A percentile compares a stretch with the other conserved stretches of the same genome.
Evolutionary conservation across 805 yeast genomes (phyloP).

Genomic region (Wickerhamiella galacta): DNA sequence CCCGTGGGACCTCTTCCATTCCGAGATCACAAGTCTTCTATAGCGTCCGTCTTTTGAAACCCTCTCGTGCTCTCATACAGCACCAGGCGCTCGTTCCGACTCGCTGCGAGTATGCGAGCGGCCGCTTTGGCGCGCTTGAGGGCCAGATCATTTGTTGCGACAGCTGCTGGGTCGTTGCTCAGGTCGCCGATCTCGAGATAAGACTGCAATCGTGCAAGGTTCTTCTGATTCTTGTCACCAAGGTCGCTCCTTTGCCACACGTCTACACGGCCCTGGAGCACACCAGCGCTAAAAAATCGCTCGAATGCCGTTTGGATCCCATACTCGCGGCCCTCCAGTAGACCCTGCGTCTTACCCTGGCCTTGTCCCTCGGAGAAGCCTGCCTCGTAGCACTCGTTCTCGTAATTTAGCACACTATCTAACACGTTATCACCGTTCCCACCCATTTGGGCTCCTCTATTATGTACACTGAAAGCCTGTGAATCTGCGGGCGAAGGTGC

Average conservation of each 20-base stretch:
- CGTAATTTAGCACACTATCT: constrained; percentile 12
- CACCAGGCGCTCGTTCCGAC: too few relatives aligned
- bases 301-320: constrained; percentile 38
- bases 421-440: too few relatives aligned
- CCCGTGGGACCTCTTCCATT: too few relatives aligned
- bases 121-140: constrained; percentile 36
- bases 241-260: constrained; percentile 16
- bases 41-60: too few relatives aligned
- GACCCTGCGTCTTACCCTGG: constrained; percentile 43
- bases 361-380: constrained; percentile 59
- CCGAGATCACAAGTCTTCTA: too few relatives aligned
- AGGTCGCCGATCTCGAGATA: constrained; percentile 19
- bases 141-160: constrained; percentile 36
- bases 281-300: constrained; percentile 43
- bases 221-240: constrained; percentile 4
- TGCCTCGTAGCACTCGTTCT: constrained; percentile 31
- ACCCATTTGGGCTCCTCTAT: too few relatives aligned
- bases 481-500: too few relatives aligned
- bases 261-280: constrained; percentile 35
- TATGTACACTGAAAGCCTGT: too few relatives aligned
- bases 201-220: constrained; percentile 9
- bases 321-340: constrained; percentile 62
- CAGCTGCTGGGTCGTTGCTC: constrained; percentile 33
- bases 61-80: too few relatives aligned
- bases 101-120: too few relatives aligned